Base-by-base conservation (phyloP, 2,329 filamentous ascomycete genomes). In the Fusarium miscanthi region DNA sequence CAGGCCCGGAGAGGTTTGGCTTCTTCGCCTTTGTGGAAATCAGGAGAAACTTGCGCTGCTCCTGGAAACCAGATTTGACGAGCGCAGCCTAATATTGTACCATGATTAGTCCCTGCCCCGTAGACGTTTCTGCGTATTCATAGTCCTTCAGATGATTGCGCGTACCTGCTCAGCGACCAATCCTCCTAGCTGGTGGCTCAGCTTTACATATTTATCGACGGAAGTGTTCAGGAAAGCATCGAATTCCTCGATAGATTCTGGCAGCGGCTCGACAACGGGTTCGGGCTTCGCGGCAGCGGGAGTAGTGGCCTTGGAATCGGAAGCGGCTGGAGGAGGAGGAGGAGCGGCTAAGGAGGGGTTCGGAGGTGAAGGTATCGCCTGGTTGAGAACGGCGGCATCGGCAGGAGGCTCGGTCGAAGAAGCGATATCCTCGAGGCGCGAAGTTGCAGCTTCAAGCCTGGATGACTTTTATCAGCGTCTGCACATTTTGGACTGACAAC, bases 391-490 rank as follows among this genome's bases (percentile, higher is more conserved):
- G 70, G 87, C 82, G 43, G 84, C 84, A 70, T 85, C 85, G 78
- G 84, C 87, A 61, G 87, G 87, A 6, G 88, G 82, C 75, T 92
- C 91, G 60, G 88, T 90, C 21, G 94, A 92, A 74, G 93, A 91
- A 49, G 96, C 95, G 79, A 99, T 97, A 82, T 99, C 96, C 85
- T 99, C 96, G 63, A 99, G 90, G 66, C 96, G 92, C 73, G 94
- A 96, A 58, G 96, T 99, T 42, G 96, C 96, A 81, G 96, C 96
- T 88, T 99, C 96, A 77, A 99, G 93, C 85, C 96, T 99, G 33
- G 81, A 75, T 73, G 63, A 85, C 79, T 63, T 86, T 80, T 66
- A 83, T 90, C 81, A 90, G 88, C 78, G 81, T 74, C 61, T 59
- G 41, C 12, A 17, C 33, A 41, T n/a, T 40, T 30, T 19, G 23